Percentiles rank a stretch among this genome's conserved stretches.
Evolutionary conservation across 2,329 filamentous ascomycete species (phyloP).

Genomic region (Phialophora expanda): DNA sequence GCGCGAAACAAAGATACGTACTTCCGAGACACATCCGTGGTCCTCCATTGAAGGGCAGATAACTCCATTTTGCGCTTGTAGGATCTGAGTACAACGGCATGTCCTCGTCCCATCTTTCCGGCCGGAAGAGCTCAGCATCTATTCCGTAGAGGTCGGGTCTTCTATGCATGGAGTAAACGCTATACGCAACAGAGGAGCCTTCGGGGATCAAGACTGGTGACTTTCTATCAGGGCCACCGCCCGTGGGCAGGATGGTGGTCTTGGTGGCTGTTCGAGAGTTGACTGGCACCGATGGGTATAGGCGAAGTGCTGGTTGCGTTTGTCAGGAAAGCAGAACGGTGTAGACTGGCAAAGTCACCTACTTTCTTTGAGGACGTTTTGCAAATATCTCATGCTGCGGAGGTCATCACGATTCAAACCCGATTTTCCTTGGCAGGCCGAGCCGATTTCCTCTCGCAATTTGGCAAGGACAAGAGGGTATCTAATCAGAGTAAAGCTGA

Average conservation of each 20-base stretch:
- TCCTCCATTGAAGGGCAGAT: conserved; percentile 59
- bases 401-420: conserved; percentile 40
- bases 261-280: conserved; percentile 73
- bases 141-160: conserved; percentile 51
- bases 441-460: conserved; percentile 72
- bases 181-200: conserved; percentile 56
- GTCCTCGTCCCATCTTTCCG: conserved; percentile 58
- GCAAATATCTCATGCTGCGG: conserved; percentile 47
- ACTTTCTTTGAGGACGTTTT: conserved; percentile 56
- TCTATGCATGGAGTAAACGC: conserved; percentile 58
- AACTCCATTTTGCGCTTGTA: conserved; percentile 56
- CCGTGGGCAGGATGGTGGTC: conserved; percentile 75
- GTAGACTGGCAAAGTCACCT: conserved; percentile 5
- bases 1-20: conserved; percentile 40
- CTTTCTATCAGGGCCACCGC: conserved; percentile 55
- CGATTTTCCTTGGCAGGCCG: conserved; percentile 48
- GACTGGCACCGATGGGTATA: conserved; percentile 78
- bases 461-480: conserved; percentile 69
- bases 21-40: conserved; percentile 59
- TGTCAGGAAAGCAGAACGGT: not conserved
- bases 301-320: conserved; percentile 71
- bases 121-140: conserved; percentile 52
- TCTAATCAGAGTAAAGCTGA: conserved; percentile 69
- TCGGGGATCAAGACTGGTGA: conserved; percentile 54
- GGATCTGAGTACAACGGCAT: conserved; percentile 52